phyloP scores from a whole-genome alignment of 2,329 filamentous ascomycete species.

The Fusarium longipes region DNA sequence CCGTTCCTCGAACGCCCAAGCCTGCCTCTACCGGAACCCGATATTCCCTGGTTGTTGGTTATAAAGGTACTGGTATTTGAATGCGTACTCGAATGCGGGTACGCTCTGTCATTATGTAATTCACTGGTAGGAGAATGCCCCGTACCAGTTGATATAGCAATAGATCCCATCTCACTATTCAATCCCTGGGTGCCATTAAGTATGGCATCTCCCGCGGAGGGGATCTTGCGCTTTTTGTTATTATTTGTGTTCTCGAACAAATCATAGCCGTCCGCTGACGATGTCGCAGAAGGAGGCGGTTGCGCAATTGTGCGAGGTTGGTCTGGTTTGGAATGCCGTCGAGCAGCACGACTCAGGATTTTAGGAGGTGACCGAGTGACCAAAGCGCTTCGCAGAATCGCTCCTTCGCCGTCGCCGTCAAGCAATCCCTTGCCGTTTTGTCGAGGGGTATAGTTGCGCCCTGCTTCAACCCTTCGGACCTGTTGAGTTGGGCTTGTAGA shows the following conservation, averaged over 20 bases:
- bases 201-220: slow-evolving; percentile 79
- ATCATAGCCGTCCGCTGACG: slow-evolving; percentile 88
- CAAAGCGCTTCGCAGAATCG: slow-evolving; percentile 52
- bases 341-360: slow-evolving; percentile 56
- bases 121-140: slow-evolving; percentile 48
- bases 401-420: slow-evolving; percentile 72
- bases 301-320: slow-evolving; percentile 60
- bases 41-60: slow-evolving; percentile 70
- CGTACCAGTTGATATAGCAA: slow-evolving; percentile 41
- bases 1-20: slow-evolving; percentile 75
- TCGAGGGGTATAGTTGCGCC: slow-evolving; percentile 43
- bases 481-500: slow-evolving; percentile 41
- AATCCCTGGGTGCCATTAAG: slow-evolving; percentile 56
- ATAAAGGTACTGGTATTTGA: slow-evolving; percentile 62
- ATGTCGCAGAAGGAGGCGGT: slow-evolving; percentile 74
- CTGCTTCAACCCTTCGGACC: slow-evolving; percentile 40
- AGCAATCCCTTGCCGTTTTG: slow-evolving; percentile 59
- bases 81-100: slow-evolving; percentile 44
- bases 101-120: slow-evolving; percentile 39
- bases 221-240: slow-evolving; percentile 99
- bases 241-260: slow-evolving; percentile 99
- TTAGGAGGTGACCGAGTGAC: slow-evolving; percentile 62
- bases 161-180: slow-evolving; percentile 56
- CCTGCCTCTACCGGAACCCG: slow-evolving; percentile 85
- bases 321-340: slow-evolving; percentile 58